These are phyloP conservation scores for Mycena vulgaris DNA, from an alignment of 768 basidiomycete species.

Conservation along the genomic window DNA sequence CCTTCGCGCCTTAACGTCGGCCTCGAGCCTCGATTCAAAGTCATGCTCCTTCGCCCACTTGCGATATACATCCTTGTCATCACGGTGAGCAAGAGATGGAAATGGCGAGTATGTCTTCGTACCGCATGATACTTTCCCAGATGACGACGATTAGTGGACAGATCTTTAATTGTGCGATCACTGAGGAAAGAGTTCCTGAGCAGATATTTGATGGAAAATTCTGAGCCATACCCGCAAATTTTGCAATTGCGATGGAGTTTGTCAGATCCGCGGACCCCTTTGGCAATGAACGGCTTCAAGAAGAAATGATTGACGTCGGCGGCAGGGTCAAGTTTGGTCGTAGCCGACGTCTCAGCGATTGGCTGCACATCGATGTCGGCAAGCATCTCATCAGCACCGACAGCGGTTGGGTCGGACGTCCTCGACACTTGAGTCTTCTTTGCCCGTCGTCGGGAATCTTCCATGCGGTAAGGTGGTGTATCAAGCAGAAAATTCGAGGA, in stretches of 20 bases:
- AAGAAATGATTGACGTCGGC: slow-evolving; percentile 2
- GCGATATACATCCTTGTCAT: no score
- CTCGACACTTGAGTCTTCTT: neutral
- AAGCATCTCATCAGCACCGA: slow-evolving; percentile 11
- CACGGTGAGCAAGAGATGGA: no score
- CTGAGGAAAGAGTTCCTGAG: no score
- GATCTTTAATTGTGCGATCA: no score
- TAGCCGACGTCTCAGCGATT: neutral
- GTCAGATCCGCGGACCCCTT: neutral
- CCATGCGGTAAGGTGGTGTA: neutral
- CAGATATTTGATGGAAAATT: no score
- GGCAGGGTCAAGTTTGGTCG: neutral
- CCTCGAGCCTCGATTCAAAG: no score
- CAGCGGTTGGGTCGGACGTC: neutral
- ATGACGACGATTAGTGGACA: no score
- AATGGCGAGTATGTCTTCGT: no score
- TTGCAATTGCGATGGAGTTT: slow-evolving; percentile 10
- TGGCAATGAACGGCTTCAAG: neutral
- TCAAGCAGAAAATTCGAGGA: neutral
- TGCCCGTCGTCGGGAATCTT: neutral
- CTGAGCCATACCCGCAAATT: neutral
- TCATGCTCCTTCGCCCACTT: no score
- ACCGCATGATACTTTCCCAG: no score
- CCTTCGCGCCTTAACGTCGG: no score
- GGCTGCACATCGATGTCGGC: slow-evolving; percentile 8